Conservation (phyloP, 1,284 basidiomycete genomes). For the Cutaneotrichosporon mucoides region DNA sequence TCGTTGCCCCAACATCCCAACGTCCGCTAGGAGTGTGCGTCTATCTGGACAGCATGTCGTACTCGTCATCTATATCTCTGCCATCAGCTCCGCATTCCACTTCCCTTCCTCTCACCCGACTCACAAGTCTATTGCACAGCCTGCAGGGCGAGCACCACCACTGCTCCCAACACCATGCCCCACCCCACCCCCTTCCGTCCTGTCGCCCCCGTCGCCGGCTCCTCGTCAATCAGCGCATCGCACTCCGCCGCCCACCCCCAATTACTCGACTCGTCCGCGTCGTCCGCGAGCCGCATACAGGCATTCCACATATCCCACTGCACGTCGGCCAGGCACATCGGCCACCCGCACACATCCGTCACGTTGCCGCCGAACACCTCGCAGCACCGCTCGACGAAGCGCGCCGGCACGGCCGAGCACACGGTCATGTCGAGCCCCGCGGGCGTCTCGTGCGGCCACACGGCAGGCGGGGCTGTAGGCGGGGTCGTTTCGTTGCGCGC, state of each 20-base stretch:
- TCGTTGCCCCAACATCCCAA: too few relatives aligned
- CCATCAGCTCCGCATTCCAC: too few relatives aligned
- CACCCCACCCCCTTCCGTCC: background rate
- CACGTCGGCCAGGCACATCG: background rate
- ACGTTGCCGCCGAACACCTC: background rate
- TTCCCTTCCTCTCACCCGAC: too few relatives aligned
- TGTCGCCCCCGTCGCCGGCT: background rate
- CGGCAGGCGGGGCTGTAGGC: background rate
- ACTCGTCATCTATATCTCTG: too few relatives aligned
- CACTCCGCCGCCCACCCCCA: background rate
- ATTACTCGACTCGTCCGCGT: background rate
- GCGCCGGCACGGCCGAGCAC: background rate
- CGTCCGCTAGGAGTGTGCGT: too few relatives aligned
- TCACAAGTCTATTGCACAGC: too few relatives aligned
- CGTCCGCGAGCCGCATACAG: conserved; percentile 1
- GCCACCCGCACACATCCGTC: background rate
- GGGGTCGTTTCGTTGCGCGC: background rate
- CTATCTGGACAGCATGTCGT: too few relatives aligned
- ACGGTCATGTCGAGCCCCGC: background rate
- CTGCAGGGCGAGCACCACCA: background rate
- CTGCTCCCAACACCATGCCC: too few relatives aligned
- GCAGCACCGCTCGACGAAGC: background rate
- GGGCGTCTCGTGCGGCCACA: background rate
- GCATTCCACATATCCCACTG: conserved; percentile 1
- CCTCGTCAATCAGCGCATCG: background rate